Conservation (phyloP, 2,329 filamentous ascomycete species). For the Drechslera avenae region DNA sequence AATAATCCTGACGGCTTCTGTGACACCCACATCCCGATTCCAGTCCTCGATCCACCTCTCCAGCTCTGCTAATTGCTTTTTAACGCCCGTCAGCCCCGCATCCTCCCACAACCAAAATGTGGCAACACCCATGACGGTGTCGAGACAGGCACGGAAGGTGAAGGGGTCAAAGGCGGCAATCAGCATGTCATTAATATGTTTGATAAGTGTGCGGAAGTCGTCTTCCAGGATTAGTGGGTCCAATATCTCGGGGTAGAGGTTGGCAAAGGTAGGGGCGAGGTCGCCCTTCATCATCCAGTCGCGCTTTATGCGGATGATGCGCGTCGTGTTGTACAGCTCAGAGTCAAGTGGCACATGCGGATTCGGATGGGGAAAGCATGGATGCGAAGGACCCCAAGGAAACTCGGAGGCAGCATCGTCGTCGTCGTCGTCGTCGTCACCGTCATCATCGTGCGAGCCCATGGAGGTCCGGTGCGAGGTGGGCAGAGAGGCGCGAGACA, state of each 20-base stretch:
- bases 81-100: constrained; percentile 75
- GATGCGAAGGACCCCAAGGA: constrained; percentile 91
- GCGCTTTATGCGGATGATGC: constrained; percentile 86
- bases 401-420: constrained; percentile 59
- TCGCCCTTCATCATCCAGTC: constrained; percentile 93
- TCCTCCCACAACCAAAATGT: constrained; percentile 98
- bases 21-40: constrained; percentile 71
- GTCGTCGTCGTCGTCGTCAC: constrained; percentile 48
- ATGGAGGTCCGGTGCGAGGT: constrained; percentile 37
- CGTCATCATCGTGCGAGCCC: constrained; percentile 46
- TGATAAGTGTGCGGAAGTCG: constrained; percentile 82
- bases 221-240: constrained; percentile 84
- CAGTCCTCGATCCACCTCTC: constrained; percentile 86
- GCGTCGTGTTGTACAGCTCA: constrained; percentile 74
- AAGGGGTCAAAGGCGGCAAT: constrained; percentile 81
- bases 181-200: constrained; percentile 79
- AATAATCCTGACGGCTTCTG: constrained; percentile 73
- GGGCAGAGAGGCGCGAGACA: constrained; percentile 34
- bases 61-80: constrained; percentile 69
- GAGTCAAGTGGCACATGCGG: constrained; percentile 84
- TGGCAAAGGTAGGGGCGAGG: constrained; percentile 89
- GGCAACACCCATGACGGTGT: constrained; percentile 76
- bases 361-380: constrained; percentile 92
- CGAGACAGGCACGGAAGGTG: constrained; percentile 75
- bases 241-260: constrained; percentile 93